Base-by-base conservation (phyloP, 2,329 filamentous ascomycete species). In the Aspergillus viridinutans region DNA sequence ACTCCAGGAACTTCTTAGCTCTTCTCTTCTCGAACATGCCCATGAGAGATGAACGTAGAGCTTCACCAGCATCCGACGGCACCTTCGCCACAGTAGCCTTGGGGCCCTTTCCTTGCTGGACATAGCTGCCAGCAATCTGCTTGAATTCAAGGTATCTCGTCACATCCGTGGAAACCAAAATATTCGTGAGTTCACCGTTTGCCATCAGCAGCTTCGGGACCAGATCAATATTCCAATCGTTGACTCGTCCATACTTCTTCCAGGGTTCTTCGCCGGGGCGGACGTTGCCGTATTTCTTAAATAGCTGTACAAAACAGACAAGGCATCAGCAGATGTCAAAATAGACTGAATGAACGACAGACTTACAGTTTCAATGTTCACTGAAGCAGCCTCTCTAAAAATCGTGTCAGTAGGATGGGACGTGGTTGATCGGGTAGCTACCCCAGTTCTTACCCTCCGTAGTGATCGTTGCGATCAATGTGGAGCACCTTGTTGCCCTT, bases 221-320 rank as follows among this genome's bases (percentile, higher is more conserved):
- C 60, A 99, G 85, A 74, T 99, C 95, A 77, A 99, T 95, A 83
- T 97, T 97, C 94, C 94, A 99, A 84, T 97, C 93, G 80, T 97
- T 97, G 74, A 87, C 82, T 59, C 94, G 89, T 69, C 93, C 93
- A 76, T 97, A 97, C 78, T 96, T 92, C 83, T 95, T 93, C 94
- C 94, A 97, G 65, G 93, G 92, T 82, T 97, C 90, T 72, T 92
- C 88, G 67, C 89, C 90, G 61, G 83, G 74, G 58, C 79, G 75
- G 73, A 86, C 90, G 81, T 94, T 94, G 75, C 90, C 90, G 76
- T 96, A 95, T 77, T 92, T 95, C 82, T 94, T 96, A 85, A 96
- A 97, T 69, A 99, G 89, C 91, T 95, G 64, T 42, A 50, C n/a
- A 29, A 50, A 29, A 48, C 49, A 69, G 83, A 61, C 25, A 32